phyloP scores from a whole-genome alignment of 176 grass and related monocot species.

The Aegilops bicornis region DNA sequence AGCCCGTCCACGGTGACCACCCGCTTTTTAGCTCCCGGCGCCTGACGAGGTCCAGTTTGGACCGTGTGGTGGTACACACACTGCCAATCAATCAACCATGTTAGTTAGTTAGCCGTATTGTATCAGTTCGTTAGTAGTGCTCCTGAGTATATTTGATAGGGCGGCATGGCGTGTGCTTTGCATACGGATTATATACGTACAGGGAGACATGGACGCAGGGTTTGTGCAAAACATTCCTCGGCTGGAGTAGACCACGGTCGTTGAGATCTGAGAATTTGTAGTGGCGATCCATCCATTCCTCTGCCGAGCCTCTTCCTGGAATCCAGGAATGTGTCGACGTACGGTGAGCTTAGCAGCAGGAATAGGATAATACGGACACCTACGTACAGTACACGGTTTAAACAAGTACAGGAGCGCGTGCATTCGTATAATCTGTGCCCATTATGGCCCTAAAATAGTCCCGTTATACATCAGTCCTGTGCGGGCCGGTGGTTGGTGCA shows the following conservation, averaged over 20 bases:
- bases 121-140: background rate
- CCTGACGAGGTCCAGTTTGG: background rate
- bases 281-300: background rate
- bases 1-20: constrained; percentile 10
- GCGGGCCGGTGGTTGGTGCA: background rate
- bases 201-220: background rate
- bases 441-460: background rate
- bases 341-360: background rate
- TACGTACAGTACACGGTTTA: background rate
- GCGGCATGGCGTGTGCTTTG: too few relatives aligned
- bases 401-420: too few relatives aligned
- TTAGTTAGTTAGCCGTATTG: background rate
- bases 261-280: background rate
- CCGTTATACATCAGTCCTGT: background rate
- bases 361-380: background rate
- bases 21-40: background rate
- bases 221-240: constrained; percentile 31
- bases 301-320: background rate
- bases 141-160: too few relatives aligned
- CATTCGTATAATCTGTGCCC: background rate
- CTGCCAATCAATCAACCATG: background rate
- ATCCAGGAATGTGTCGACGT: background rate
- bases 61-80: background rate
- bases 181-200: background rate
- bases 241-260: background rate